phyloP scores from a whole-genome alignment of 2,329 filamentous ascomycete species.

The Hirsutella thompsonii region DNA sequence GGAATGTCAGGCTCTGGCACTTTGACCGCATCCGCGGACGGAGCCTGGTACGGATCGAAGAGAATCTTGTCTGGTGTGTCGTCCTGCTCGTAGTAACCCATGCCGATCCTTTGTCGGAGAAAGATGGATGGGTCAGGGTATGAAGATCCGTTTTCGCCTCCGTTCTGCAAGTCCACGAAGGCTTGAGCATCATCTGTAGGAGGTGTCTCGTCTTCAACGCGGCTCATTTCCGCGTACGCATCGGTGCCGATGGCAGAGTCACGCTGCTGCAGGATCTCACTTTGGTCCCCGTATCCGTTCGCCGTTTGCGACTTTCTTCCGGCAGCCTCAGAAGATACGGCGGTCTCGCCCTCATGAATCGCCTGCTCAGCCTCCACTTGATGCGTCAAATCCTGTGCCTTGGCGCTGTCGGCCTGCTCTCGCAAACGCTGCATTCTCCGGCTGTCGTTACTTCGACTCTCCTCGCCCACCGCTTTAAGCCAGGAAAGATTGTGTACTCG shows the following conservation, averaged over 20 bases:
- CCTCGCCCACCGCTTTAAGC: constrained; percentile 51
- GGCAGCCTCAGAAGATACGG: background rate
- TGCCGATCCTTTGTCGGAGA: constrained; percentile 37
- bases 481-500: constrained; percentile 76
- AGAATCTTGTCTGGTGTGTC: constrained; percentile 44
- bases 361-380: constrained; percentile 14
- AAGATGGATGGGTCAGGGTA: constrained; percentile 38
- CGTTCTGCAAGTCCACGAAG: constrained; percentile 10
- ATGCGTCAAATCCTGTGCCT: constrained; percentile 32
- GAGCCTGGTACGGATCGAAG: constrained; percentile 45
- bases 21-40: constrained; percentile 29
- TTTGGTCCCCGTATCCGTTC: constrained; percentile 17
- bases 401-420: constrained; percentile 43
- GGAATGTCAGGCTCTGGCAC: constrained; percentile 33
- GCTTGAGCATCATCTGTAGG: background rate
- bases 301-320: background rate
- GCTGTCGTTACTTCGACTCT: constrained; percentile 42
- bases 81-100: constrained; percentile 49
- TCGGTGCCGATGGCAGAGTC: constrained; percentile 1
- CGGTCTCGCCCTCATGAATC: constrained; percentile 7
- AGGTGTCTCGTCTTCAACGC: constrained; percentile 2
- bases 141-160: constrained; percentile 17
- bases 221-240: constrained; percentile 2
- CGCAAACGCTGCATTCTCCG: constrained; percentile 44
- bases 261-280: constrained; percentile 16